phyloP scores from a whole-genome alignment of 192 early-diverging fungal species.

The Umbelopsis vinacea region DNA sequence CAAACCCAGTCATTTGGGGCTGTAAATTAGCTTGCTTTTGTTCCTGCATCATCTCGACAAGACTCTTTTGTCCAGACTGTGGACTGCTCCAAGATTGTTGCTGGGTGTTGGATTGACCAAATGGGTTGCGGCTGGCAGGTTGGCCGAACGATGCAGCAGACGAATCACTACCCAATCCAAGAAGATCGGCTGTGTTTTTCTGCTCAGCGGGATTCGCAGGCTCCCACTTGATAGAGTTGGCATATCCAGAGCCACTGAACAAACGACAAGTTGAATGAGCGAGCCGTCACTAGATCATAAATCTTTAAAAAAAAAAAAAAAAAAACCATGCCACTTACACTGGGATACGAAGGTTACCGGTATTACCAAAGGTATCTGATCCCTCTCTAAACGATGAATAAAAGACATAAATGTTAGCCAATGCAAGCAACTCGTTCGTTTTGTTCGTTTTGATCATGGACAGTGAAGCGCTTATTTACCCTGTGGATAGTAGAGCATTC shows the following conservation, averaged over 20 bases:
- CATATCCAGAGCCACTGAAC: conserved; percentile 36
- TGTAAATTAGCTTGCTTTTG: conserved; percentile 21
- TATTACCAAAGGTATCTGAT: conserved; percentile 62
- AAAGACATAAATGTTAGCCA: conserved; percentile 3
- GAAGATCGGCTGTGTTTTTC: conserved; percentile 13
- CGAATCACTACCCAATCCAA: conserved; percentile 6
- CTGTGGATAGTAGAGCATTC: conserved; percentile 30
- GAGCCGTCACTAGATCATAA: neutral
- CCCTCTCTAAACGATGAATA: conserved; percentile 42
- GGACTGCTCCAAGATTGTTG: conserved; percentile 15
- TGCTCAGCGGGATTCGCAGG: conserved; percentile 3
- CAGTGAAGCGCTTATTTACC: neutral
- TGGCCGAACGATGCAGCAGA: neutral
- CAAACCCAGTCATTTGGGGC: neutral
- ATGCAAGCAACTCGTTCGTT: too few relatives aligned
- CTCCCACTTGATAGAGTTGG: conserved; percentile 24
- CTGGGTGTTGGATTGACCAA: conserved; percentile 24
- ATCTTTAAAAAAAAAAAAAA: too few relatives aligned
- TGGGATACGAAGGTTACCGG: conserved; percentile 54
- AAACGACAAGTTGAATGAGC: neutral
- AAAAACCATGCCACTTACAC: conserved; percentile 39
- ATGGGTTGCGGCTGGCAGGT: conserved; percentile 25
- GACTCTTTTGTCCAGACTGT: conserved; percentile 21
- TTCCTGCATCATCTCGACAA: conserved; percentile 31
- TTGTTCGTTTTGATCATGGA: neutral